A percentile compares a stretch with the other conserved stretches of the same genome.
These are phyloP conservation scores for Zygotorulaspora chibaensis DNA, from an alignment of 805 yeast genomes.

Conservation along the genomic window DNA sequence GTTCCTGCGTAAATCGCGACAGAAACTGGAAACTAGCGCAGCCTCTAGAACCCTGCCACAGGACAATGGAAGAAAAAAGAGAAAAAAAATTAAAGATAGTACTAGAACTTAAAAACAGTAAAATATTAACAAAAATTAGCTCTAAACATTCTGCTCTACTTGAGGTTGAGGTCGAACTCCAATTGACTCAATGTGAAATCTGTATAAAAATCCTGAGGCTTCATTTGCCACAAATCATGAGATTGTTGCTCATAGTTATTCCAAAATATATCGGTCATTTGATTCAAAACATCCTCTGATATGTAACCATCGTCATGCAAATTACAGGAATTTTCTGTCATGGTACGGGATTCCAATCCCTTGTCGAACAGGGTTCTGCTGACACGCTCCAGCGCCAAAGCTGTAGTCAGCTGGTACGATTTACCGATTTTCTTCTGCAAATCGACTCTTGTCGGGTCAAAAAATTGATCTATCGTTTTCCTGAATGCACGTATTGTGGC, in stretches of 20 bases:
- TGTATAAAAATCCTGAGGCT: constrained; percentile 17
- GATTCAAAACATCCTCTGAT: constrained; percentile 16
- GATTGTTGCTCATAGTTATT: constrained; percentile 18
- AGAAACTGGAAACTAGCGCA: too few species aligned
- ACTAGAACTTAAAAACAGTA: not conserved
- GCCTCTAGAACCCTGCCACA: too few species aligned
- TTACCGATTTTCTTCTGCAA: constrained; percentile 13
- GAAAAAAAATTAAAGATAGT: not conserved
- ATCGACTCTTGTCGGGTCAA: constrained; percentile 8
- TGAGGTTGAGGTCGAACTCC: constrained; percentile 7
- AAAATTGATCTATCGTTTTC: constrained; percentile 19
- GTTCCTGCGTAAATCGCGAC: too few species aligned
- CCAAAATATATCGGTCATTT: constrained; percentile 19
- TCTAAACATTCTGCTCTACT: not conserved
- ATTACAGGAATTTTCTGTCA: constrained; percentile 15
- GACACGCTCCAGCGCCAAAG: constrained; percentile 23
- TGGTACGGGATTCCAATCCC: constrained; percentile 20
- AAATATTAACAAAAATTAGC: not conserved
- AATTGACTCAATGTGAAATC: constrained; percentile 4
- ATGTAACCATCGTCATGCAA: constrained; percentile 6
- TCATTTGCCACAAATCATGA: constrained; percentile 19
- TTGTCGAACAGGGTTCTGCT: constrained; percentile 23
- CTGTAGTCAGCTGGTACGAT: constrained; percentile 18
- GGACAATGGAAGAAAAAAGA: not conserved
- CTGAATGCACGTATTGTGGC: constrained; percentile 14